Base-by-base conservation (phyloP, 164 flowering plant genomes). In the Magnolia sinica region DNA sequence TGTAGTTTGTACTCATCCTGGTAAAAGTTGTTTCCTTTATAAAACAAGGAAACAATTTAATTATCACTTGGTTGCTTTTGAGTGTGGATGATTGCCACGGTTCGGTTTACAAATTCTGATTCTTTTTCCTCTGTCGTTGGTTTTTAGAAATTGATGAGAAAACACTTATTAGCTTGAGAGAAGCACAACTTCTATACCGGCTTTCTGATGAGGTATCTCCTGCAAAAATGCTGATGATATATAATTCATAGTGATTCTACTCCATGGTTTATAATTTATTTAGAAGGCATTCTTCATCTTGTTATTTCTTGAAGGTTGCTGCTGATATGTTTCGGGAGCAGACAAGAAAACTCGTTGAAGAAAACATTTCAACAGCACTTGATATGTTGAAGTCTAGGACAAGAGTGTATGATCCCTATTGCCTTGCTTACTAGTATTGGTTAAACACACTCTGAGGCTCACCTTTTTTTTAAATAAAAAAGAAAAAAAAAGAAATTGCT, bases 151-250 rank as follows among this genome's bases (percentile, higher is more conserved):
- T 96, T 64, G 79, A 86, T 74, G 85, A 66, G 73, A 79, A 83
- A 13, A 86, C 89, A 77, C 91, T 96, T 77, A 77, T 86, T 51
- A 79, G 82, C 70, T 83, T 96, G 72, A 91, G 96, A 82, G 91
- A 88, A 77, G 88, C 90, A 71, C 98, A 96, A 79, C 87, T 82
- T 63, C 74, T 63, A 29, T 93, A 83, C 85, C 85, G 82, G 8
- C 97, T 96, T 75, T 90, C 97, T 27, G 96, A 96, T 83, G 97
- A 93, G 97, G 99, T 96, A 85, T 9, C 22, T 18, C 76, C 51
- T 64, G n/a, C 8, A 27, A 52, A 8, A n/a, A 64, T 64, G n/a
- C 8, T 7, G 2, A 29, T 68, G 45, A 27, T 68, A 24, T 8
- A n/a, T 45, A 3, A 59, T 24, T 18, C 22, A 64, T 50, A 64